Percentiles rank a stretch among this genome's conserved stretches.
These are phyloP conservation scores for Zelonia costaricensis DNA, from an alignment of 208 protist species.

Conservation along the genomic window DNA sequence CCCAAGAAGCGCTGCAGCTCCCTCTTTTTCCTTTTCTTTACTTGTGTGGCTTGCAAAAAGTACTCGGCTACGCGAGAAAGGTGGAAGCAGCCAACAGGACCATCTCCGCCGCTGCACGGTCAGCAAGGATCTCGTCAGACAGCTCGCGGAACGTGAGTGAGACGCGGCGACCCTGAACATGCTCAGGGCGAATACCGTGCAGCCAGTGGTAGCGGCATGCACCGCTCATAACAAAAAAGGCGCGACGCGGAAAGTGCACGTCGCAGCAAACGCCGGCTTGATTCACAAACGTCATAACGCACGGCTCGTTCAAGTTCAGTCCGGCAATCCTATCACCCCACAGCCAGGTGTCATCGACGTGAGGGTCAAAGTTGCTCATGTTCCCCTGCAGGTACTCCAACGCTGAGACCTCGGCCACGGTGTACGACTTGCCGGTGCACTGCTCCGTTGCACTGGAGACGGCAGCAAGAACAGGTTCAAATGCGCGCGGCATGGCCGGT, in stretches of 20 bases:
- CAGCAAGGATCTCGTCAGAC: constrained; percentile 42
- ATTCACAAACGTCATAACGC: constrained; percentile 85
- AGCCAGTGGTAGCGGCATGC: constrained; percentile 78
- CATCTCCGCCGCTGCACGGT: constrained; percentile 16
- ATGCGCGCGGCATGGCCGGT: constrained; percentile 51
- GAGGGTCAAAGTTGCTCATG: constrained; percentile 83
- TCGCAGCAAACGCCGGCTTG: constrained; percentile 47
- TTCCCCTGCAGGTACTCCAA: constrained; percentile 69
- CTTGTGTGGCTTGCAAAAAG: not conserved
- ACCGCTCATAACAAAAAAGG: constrained; percentile 79
- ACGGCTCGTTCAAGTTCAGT: constrained; percentile 67
- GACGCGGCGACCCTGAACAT: constrained; percentile 61
- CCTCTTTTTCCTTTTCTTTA: not conserved
- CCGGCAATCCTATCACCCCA: constrained; percentile 87
- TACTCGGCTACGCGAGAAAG: constrained; percentile 34
- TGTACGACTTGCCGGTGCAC: constrained; percentile 38
- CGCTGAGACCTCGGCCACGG: constrained; percentile 65
- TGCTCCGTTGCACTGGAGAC: constrained; percentile 27
- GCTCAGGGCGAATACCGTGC: constrained; percentile 80
- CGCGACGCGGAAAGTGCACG: constrained; percentile 64
- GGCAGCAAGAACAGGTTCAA: constrained; percentile 41
- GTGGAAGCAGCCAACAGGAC: constrained; percentile 42
- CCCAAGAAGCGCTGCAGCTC: no score
- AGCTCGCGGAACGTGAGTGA: constrained; percentile 87
- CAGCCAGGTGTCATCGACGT: constrained; percentile 92